Percentiles rank a stretch among this genome's conserved stretches.
phyloP scores from a whole-genome alignment of 495 filamentous ascomycete species.

The Penicillium cinerascens region DNA sequence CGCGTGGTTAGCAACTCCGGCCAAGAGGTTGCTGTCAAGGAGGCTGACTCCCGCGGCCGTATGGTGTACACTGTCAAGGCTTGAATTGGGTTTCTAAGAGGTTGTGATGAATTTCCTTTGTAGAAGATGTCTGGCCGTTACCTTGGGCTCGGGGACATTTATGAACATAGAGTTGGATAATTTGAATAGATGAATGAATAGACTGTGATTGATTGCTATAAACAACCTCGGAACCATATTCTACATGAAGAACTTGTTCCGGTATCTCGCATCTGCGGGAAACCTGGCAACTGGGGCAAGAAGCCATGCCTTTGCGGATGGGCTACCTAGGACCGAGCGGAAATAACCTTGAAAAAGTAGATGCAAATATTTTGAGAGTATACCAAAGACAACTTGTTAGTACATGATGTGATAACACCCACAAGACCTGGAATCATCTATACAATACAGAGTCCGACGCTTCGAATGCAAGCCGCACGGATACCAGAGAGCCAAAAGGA shows the following conservation, averaged over 20 bases:
- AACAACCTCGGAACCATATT: neutral
- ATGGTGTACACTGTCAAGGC: conserved; percentile 36
- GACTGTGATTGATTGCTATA: neutral
- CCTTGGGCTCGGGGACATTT: neutral
- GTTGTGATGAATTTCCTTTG: conserved; percentile 1
- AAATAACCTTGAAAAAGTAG: neutral
- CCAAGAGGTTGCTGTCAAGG: conserved; percentile 29
- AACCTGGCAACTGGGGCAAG: no score
- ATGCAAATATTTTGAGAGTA: neutral
- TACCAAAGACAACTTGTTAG: conserved; percentile 24
- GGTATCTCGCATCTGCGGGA: no score
- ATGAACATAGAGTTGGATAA: conserved; percentile 7
- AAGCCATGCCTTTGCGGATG: neutral
- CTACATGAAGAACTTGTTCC: no score
- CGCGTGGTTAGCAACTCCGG: conserved; percentile 36
- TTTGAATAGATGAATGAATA: neutral
- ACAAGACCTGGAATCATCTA: conserved; percentile 30
- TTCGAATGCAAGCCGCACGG: conserved; percentile 19
- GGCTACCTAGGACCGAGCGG: neutral
- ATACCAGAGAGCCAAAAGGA: conserved; percentile 14
- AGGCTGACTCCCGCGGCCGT: conserved; percentile 30
- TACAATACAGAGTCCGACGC: conserved; percentile 36
- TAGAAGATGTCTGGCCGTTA: neutral
- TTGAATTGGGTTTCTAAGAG: neutral
- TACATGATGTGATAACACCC: conserved; percentile 29